Percentiles rank a stretch among this genome's conserved stretches.
phyloP scores from a whole-genome alignment of 2,329 filamentous ascomycete species.

The Calonectria honghensis region DNA sequence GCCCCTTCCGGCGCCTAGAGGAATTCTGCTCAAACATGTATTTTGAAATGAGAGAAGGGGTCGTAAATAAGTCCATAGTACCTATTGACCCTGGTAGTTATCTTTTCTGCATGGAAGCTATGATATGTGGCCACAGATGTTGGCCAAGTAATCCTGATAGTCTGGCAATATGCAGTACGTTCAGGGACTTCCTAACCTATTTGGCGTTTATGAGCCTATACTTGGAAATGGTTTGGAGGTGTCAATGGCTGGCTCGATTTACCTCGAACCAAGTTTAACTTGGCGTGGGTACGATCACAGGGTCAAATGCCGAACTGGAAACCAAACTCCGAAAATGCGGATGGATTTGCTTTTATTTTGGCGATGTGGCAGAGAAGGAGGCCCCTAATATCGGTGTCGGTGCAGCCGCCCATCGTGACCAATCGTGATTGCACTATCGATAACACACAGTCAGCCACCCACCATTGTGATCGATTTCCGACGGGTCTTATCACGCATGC shows the following conservation, averaged over 20 bases:
- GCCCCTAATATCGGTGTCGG: background rate
- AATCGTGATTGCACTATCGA: background rate
- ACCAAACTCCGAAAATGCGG: background rate
- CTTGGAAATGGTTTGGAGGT: background rate
- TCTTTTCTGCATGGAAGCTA: too few species aligned
- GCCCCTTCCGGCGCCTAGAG: too few species aligned
- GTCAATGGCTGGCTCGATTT: background rate
- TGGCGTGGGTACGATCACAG: background rate
- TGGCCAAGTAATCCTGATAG: too few species aligned
- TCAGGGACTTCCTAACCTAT: background rate
- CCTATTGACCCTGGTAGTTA: background rate
- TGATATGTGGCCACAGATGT: too few species aligned
- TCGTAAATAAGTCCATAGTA: too few species aligned
- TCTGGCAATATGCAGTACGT: too few species aligned
- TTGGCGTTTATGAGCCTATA: background rate
- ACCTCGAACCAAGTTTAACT: accelerated
- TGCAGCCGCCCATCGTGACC: background rate
- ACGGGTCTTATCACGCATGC: background rate
- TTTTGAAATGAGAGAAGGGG: too few species aligned
- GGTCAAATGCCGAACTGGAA: background rate
- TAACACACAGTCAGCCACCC: background rate
- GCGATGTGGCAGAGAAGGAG: background rate
- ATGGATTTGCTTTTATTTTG: background rate
- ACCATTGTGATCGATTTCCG: background rate
- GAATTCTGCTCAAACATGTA: too few species aligned